These are phyloP conservation scores for Vinca minor DNA, from an alignment of 257 asterid species.

Conservation along the genomic window DNA sequence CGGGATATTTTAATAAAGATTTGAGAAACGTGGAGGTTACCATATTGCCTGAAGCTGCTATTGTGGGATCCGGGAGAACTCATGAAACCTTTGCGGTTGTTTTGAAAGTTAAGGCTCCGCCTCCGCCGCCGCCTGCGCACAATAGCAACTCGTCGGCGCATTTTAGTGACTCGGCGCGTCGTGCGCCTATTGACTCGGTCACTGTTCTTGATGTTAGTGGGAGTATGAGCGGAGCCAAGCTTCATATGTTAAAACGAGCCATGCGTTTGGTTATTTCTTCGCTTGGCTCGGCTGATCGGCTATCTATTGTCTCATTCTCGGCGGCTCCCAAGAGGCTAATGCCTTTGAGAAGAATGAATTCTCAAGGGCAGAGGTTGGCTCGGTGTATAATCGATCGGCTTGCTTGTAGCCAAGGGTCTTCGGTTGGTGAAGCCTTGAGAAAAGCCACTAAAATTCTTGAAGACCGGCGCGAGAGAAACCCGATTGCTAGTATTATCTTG, in stretches of 20 bases:
- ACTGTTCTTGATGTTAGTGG: slow-evolving; percentile 76
- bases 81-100: slow-evolving; percentile 62
- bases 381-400: slow-evolving; percentile 55
- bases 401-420: slow-evolving; percentile 50
- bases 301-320: slow-evolving; percentile 60
- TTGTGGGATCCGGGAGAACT: slow-evolving; percentile 44
- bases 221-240: slow-evolving; percentile 77
- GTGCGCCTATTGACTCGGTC: slow-evolving; percentile 86
- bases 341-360: slow-evolving; percentile 61
- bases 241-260: slow-evolving; percentile 83
- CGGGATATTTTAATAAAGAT: slow-evolving; percentile 2
- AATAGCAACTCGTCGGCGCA: slow-evolving; percentile 11
- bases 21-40: slow-evolving; percentile 41
- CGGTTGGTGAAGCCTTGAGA: slow-evolving; percentile 59
- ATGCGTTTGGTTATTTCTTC: slow-evolving; percentile 82
- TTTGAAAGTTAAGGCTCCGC: slow-evolving; percentile 63
- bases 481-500: slow-evolving; percentile 68
- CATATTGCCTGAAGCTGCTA: slow-evolving; percentile 62
- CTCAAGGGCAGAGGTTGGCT: slow-evolving; percentile 63
- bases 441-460: slow-evolving; percentile 72
- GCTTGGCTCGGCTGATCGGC: slow-evolving; percentile 81
- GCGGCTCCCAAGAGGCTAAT: slow-evolving; percentile 50
- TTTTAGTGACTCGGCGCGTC: slow-evolving; percentile 32
- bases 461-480: slow-evolving; percentile 72
- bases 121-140: slow-evolving; percentile 20